Evolutionary conservation across 1,284 basidiomycete genomes (phyloP).

Genomic region (Apiotrichum siamense): DNA sequence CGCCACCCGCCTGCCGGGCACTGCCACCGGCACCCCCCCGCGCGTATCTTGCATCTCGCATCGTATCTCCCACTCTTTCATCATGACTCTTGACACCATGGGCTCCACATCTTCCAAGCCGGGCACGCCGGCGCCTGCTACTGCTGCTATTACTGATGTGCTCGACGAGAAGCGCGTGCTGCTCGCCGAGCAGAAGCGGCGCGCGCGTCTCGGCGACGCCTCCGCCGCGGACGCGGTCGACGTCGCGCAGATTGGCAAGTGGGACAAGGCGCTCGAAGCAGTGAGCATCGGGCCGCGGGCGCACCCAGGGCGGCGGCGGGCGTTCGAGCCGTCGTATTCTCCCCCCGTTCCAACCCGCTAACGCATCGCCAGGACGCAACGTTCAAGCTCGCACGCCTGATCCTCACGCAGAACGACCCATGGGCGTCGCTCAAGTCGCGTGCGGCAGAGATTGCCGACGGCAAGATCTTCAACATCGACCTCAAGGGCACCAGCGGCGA

Average conservation of each 20-base stretch:
- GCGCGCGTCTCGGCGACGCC: background rate
- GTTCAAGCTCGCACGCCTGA: constrained; percentile 68
- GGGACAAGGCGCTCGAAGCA: constrained; percentile 58
- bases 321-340: too few species aligned
- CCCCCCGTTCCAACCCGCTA: background rate
- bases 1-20: too few species aligned
- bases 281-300: constrained; percentile 22
- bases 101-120: background rate
- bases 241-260: constrained; percentile 55
- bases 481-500: constrained; percentile 56
- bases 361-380: constrained; percentile 53
- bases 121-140: background rate
- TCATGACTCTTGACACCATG: too few species aligned
- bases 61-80: too few species aligned
- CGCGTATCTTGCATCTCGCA: too few species aligned
- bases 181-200: constrained; percentile 3
- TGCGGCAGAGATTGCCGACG: constrained; percentile 58
- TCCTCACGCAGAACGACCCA: constrained; percentile 70
- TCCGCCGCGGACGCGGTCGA: constrained; percentile 46
- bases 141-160: background rate
- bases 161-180: constrained; percentile 5
- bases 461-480: constrained; percentile 77
- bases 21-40: too few species aligned
- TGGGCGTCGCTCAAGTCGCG: constrained; percentile 61
- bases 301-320: too few species aligned